Evolutionary conservation across 441 rosid species (phyloP).

Genomic region (Erysimum cheiri): DNA sequence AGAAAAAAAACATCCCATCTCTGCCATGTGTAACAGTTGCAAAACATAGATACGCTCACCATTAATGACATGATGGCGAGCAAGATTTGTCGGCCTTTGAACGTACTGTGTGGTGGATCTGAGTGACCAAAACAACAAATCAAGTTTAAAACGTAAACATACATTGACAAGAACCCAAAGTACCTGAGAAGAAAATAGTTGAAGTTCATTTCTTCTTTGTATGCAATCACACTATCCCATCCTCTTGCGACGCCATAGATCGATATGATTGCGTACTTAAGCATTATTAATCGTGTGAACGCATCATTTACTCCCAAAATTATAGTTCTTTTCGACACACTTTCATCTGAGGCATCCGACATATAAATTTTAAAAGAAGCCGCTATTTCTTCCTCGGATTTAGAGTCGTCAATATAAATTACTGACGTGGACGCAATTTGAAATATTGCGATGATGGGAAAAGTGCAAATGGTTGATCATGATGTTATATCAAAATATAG

Average conservation of each 20-base stretch:
- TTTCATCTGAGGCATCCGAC: neutral
- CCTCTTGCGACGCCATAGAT: neutral
- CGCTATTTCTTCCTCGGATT: too few species aligned
- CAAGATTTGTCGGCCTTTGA: neutral
- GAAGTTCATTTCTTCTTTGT: neutral
- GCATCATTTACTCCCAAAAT: too few species aligned
- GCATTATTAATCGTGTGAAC: neutral
- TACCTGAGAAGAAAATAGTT: neutral
- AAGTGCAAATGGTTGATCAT: too few species aligned
- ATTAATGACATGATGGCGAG: neutral
- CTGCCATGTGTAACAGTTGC: neutral
- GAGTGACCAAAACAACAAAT: neutral
- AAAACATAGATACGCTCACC: neutral
- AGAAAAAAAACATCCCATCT: neutral
- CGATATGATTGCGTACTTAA: neutral
- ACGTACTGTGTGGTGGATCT: neutral
- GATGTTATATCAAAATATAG: too few species aligned
- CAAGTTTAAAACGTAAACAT: neutral
- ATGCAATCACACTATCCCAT: neutral
- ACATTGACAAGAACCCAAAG: neutral
- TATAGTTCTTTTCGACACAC: neutral
- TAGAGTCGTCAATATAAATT: too few species aligned
- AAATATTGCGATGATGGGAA: too few species aligned
- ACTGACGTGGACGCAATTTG: too few species aligned
- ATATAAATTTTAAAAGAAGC: too few species aligned